Base-by-base conservation (phyloP, 768 basidiomycete genomes). In the Kwoniella sp. region DNA sequence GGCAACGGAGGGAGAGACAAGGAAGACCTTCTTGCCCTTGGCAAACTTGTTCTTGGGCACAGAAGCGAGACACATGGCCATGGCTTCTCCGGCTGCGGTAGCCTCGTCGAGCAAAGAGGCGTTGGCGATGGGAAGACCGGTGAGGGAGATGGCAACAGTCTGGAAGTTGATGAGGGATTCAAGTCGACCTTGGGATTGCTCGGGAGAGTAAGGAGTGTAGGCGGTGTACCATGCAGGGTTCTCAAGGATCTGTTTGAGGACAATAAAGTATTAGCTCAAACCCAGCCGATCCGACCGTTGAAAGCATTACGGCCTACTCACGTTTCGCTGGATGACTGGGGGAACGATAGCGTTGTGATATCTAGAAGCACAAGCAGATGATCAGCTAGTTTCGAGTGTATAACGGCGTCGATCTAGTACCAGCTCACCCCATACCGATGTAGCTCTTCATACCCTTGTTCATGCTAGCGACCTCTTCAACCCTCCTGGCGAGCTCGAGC, bases 211-310 rank as follows among this genome's bases (percentile, higher is more conserved):
- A 1, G 93, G 92, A 0, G 93, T 94, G 80, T 95, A 94, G 17
- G 90, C 92, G 5, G 94, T 97, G 81, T 97, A 98, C 95, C 95
- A 99, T 2, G 90, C 92, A 28, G 93, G 95, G 77, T 95, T 98
- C 82, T 99, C 94, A 63, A 83, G 72, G 50, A 82, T 62, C 79
- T 81, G 58, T 4, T 37, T 4, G 17, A 9, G 41, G 20, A 45
- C 15, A 3, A 45, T 7, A 9, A 9, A 7, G 17, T 45, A 25
- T 20, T 22, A 25, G 9, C 7, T 7, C 50, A 17, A 52, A 17
- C 20, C 47, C 20, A 20, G 47, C 8, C 20, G 2, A 51, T 13
- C 50, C 11, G 50, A 8, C 26, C 20, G 50, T 28, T 17, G 11
- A 13, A 28, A 11, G 4, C 15, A 4, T 17, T 48, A 20, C 17